Base-by-base conservation (phyloP, 1,284 basidiomycete species). In the Marasmius sp. region DNA sequence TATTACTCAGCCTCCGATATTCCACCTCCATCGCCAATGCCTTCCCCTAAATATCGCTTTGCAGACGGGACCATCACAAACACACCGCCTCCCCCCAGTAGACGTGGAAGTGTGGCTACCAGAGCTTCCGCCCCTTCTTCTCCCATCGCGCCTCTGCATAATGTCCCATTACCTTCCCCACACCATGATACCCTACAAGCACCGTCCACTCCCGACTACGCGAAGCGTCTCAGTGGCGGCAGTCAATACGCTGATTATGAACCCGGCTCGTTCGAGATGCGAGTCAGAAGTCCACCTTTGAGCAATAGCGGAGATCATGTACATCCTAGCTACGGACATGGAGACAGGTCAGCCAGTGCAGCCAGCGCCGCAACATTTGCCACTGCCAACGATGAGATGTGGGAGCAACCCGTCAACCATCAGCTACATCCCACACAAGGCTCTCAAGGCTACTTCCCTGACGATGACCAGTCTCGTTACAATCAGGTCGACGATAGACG, bases 1-100 rank as follows among this genome's bases (percentile, higher is more conserved):
- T 91, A 90, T 69, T 91, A 92, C 70, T 89, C 90, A 27, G 83
- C 78, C 10, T 88, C 81, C 8, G 87, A 89, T 54, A 79, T 91
- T 37, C 87, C 89, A 2, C 67, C 78, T 10, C 79, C 86, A 10
- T 88, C 88, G 6, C 71, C 58, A 60, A 72, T 64, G 36, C 66
- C 60, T 27, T 62, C 71, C 18, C 64, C 62, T 45, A 63, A 62
- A 61, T 52, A 54, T 37, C 52, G 52, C 3, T 54, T 37, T 36
- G 34, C 52, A 6, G 52, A 54, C 20, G 52, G 52, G 9, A 54
- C 52, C 11, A 37, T 54, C 34, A 54, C 52, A 16, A 37, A 34
- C 16, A 54, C 52, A 1, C 52, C 57, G 8, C 37, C 59, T 37
- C 48, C 27, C 1, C 59, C 36, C 7, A 39, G 34, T 36, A 47